Conservation (phyloP, 768 basidiomycete species). For the Russula ochroleuca region DNA sequence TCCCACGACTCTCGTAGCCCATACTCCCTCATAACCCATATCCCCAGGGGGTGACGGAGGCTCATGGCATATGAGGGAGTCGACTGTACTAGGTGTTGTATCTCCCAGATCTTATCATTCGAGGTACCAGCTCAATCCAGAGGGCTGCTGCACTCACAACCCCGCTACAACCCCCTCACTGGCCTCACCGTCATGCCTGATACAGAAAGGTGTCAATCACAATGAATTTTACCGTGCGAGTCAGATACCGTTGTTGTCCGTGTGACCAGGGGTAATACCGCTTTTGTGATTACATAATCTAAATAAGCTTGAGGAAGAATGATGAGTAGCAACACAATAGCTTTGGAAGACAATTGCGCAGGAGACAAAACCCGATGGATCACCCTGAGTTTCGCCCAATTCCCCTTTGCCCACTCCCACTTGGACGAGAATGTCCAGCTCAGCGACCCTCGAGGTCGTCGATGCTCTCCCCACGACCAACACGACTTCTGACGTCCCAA, state of each 20-base stretch:
- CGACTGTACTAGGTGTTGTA: too few relatives aligned
- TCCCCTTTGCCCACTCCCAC: slow-evolving; percentile 26
- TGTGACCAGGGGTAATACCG: neutral
- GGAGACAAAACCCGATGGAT: slow-evolving; percentile 34
- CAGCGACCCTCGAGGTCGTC: slow-evolving; percentile 31
- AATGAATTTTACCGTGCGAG: slow-evolving; percentile 8
- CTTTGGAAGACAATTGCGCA: slow-evolving; percentile 15
- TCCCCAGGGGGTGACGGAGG: too few relatives aligned
- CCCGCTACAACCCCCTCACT: too few relatives aligned
- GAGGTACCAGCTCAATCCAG: too few relatives aligned
- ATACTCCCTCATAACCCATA: too few relatives aligned
- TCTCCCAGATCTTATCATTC: too few relatives aligned
- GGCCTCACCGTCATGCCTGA: too few relatives aligned
- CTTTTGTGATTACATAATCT: slow-evolving; percentile 28
- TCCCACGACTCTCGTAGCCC: too few relatives aligned
- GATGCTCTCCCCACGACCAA: slow-evolving; percentile 21
- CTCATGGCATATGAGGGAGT: too few relatives aligned
- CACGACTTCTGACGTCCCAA: slow-evolving; percentile 30
- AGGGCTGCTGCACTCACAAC: too few relatives aligned
- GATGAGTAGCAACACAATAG: slow-evolving; percentile 19
- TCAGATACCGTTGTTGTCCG: neutral
- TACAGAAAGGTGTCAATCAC: neutral
- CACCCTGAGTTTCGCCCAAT: slow-evolving; percentile 5
- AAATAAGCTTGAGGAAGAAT: neutral
- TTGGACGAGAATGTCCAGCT: slow-evolving; percentile 30